Conservation (phyloP, 257 asterid species). For the Asclepias syriaca region DNA sequence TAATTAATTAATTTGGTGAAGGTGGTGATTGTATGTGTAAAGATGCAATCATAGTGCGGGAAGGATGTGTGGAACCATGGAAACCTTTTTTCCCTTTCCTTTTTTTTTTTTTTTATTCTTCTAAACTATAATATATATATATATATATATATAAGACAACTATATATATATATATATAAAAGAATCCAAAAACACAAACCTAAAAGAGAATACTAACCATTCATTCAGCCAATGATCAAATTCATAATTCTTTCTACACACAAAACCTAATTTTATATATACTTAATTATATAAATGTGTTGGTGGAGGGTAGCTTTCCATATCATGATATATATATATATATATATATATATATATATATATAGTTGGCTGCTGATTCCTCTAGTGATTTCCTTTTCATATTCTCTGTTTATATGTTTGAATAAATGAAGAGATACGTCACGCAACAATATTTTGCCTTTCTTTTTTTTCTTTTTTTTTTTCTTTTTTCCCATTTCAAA, state of each 20-base stretch:
- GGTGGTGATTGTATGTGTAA: conserved; percentile 29
- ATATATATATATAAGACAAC: too few relatives aligned
- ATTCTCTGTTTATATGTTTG: conserved; percentile 23
- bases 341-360: too few relatives aligned
- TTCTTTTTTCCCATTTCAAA: conserved; percentile 15
- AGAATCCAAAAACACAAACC: too few relatives aligned
- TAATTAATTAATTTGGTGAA: conserved; percentile 19
- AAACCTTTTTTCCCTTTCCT: background rate
- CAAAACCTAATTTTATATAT: too few relatives aligned
- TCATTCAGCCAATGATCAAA: too few relatives aligned
- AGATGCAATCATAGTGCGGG: conserved; percentile 19
- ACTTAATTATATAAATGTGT: too few relatives aligned
- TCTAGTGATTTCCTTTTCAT: conserved; percentile 46
- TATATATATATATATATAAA: too few relatives aligned
- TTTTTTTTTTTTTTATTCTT: too few relatives aligned
- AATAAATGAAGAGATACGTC: conserved; percentile 30
- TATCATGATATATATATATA: background rate
- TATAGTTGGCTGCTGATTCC: conserved; percentile 24
- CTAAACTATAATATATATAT: too few relatives aligned
- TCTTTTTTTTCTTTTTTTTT: conserved; percentile 12
- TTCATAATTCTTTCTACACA: too few relatives aligned
- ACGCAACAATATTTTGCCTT: conserved; percentile 19
- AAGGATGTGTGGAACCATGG: background rate
- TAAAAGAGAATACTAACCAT: too few relatives aligned
- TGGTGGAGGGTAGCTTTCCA: background rate